These are phyloP conservation scores for Candolleomyces eurysporus DNA, from an alignment of 768 basidiomycete species.

Conservation along the genomic window DNA sequence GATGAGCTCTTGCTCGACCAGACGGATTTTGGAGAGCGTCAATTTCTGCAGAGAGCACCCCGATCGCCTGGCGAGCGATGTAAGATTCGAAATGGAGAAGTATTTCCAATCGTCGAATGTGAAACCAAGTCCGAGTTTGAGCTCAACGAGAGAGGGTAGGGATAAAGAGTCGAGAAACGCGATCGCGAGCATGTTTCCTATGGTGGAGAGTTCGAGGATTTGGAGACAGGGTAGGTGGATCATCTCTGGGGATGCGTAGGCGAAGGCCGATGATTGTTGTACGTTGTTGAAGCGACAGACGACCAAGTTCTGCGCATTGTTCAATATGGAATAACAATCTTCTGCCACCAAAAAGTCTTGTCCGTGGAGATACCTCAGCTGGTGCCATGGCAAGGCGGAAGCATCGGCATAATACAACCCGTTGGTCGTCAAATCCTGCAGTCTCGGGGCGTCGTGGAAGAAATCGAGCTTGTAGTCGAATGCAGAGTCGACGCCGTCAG, in stretches of 20 bases:
- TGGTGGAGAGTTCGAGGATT: no score
- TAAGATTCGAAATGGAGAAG: not conserved
- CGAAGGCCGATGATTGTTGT: no score
- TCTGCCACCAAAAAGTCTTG: no score
- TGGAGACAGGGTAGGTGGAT: no score
- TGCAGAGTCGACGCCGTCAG: not conserved
- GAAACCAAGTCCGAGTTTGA: not conserved
- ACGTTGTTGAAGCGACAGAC: no score
- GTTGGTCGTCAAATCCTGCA: not conserved
- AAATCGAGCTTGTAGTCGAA: not conserved
- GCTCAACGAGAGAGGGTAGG: not conserved
- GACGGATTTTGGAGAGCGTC: not conserved
- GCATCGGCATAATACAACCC: not conserved
- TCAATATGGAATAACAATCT: no score
- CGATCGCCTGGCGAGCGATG: not conserved
- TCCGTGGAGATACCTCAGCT: not conserved
- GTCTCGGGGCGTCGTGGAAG: not conserved
- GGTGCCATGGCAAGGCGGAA: not conserved
- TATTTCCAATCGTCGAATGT: slow-evolving; percentile 1
- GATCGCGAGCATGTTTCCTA: not conserved
- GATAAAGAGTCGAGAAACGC: not conserved
- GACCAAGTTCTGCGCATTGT: no score
- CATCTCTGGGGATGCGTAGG: no score
- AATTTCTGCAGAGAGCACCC: not conserved
- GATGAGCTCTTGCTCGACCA: slow-evolving; percentile 2